phyloP scores from a whole-genome alignment of 2,329 filamentous ascomycete genomes.

The Mycocentrospora acerina region DNA sequence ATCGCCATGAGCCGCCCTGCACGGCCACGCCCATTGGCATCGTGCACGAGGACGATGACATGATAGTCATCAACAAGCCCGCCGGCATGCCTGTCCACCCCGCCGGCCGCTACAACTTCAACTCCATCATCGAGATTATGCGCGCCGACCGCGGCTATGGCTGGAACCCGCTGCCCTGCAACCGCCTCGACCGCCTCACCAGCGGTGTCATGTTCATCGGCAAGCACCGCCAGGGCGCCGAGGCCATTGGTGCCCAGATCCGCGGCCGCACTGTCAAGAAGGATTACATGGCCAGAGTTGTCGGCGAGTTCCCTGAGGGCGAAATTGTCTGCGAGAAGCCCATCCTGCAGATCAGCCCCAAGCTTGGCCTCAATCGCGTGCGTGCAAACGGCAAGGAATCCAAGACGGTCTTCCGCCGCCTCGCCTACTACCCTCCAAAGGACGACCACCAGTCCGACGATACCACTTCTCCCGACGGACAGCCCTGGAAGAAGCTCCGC shows the following conservation, averaged over 20 bases:
- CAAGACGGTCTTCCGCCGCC: constrained; percentile 83
- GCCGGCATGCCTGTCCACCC: constrained; percentile 94
- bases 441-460: constrained; percentile 24
- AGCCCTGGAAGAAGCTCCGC: constrained; percentile 57
- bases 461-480: constrained; percentile 25
- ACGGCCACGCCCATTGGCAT: constrained; percentile 76
- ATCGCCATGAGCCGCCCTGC: constrained; percentile 93
- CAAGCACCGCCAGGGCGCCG: constrained; percentile 79
- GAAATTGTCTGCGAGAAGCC: constrained; percentile 92
- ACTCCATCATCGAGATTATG: constrained; percentile 92
- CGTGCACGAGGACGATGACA: constrained; percentile 86
- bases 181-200: constrained; percentile 89
- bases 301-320: constrained; percentile 86
- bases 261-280: constrained; percentile 81
- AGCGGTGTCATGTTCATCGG: constrained; percentile 98
- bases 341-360: constrained; percentile 90
- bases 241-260: constrained; percentile 74
- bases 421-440: constrained; percentile 82
- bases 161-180: constrained; percentile 73
- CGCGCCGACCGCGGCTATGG: constrained; percentile 66
- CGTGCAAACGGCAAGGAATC: constrained; percentile 89
- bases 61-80: constrained; percentile 97
- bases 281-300: constrained; percentile 90
- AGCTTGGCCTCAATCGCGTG: constrained; percentile 91
- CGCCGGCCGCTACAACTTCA: constrained; percentile 92